Evolutionary conservation across 73 alveolate genomes (phyloP).

Genomic region (Stentor roeselii): DNA sequence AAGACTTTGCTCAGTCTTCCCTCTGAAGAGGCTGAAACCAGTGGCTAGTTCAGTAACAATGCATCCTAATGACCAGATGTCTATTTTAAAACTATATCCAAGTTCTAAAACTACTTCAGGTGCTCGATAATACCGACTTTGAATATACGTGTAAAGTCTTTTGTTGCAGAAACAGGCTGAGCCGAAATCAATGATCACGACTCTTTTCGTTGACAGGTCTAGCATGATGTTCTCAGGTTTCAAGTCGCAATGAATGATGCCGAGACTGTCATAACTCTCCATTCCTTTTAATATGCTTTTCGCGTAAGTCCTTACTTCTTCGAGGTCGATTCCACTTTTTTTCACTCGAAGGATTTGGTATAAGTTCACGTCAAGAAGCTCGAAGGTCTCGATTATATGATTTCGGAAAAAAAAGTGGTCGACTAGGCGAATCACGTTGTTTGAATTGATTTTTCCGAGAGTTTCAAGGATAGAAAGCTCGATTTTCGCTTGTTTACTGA

Average conservation of each 20-base stretch:
- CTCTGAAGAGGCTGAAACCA: slow-evolving; percentile 77
- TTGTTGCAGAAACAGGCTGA: not conserved
- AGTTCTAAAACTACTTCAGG: slow-evolving; percentile 93
- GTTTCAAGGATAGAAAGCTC: slow-evolving; percentile 20
- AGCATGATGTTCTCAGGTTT: slow-evolving; percentile 38
- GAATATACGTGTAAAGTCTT: slow-evolving; percentile 44
- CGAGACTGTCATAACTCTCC: not conserved
- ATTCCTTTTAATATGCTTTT: slow-evolving; percentile 5
- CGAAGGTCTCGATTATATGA: slow-evolving; percentile 23
- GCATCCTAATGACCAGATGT: slow-evolving; percentile 97
- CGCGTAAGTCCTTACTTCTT: slow-evolving; percentile 3
- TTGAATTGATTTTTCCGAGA: slow-evolving; percentile 5
- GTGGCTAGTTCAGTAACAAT: slow-evolving; percentile 86
- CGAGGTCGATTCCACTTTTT: slow-evolving; percentile 9
- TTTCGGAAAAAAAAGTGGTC: not conserved
- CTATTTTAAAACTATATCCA: slow-evolving; percentile 91
- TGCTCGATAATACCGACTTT: slow-evolving; percentile 93
- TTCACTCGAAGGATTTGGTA: not conserved
- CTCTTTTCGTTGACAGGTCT: not conserved
- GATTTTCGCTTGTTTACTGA: slow-evolving; percentile 21
- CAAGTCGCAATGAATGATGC: slow-evolving; percentile 27
- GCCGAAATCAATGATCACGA: slow-evolving; percentile 32
- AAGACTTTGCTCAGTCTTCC: slow-evolving; percentile 57
- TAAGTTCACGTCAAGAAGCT: not conserved
- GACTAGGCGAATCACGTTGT: not conserved